Evolutionary conservation across 176 grass and related monocot genomes (phyloP), one percentile per base, ranked within the genome.

Genomic region (Musa troglodytarum): DNA sequence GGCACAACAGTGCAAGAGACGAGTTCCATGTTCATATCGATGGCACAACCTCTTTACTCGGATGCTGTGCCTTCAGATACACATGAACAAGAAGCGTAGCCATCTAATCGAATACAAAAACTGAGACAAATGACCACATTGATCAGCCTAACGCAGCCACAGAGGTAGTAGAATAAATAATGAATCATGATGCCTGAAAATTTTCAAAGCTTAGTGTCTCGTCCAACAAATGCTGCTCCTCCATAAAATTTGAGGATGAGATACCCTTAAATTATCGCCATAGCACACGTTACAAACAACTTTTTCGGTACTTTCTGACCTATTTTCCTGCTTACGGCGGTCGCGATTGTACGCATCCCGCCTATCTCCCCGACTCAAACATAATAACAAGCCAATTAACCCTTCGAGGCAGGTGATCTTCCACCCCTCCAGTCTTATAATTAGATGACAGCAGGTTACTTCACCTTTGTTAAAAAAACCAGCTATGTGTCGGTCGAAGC

Each of bases 351-450:
- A 69, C 16, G 66, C 26, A 49, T 69, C 66, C 49, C 8, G 49
- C 28, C n/a, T 28, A 69, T 69, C 66, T 22, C 16, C 66, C 68
- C 34, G 21, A 51, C 68, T 53, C 4, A 28, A 3, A 17, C 25
- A 57, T 16, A 17, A 56, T 15, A 26, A 24, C 72, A 74, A 57
- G 1, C 14, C 54, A 74, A 11, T 21, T 59, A 74, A 59, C 16
- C 61, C 9, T 29, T 14, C 54, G 11, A 11, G 73, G 73, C 53
- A 43, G 54, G 73, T 74, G 73, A 74, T 74, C 73, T 74, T 74
- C 73, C 73, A 74, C 73, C 73, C 73, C 73, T 10, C 73, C 73
- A 12, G 10, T n/a, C 43, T 70, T 51, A 13, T 51, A 70, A 70
- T 70, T 70, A 70, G 8, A 51, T 16, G 19, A 70, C 63, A 29